Conservation (phyloP, 805 yeast genomes). For the Candida schatavii region DNA sequence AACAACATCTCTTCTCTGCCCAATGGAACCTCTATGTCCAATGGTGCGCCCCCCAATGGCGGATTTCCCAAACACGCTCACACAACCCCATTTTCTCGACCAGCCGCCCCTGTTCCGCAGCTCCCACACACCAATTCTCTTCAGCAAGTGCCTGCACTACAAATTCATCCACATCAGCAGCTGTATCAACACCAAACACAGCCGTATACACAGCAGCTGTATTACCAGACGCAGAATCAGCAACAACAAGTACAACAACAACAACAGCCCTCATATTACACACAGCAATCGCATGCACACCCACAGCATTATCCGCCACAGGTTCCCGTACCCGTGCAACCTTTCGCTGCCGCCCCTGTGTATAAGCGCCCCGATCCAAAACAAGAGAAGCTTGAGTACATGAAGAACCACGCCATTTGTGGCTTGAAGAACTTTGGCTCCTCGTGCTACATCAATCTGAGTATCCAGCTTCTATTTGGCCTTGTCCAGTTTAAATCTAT, state of each 20-base stretch:
- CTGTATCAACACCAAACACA: not conserved
- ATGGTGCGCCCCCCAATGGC: too few species aligned
- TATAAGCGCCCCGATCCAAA: not conserved
- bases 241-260: not conserved
- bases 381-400: constrained; percentile 8
- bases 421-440: constrained; percentile 69
- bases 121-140: too few species aligned
- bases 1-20: too few species aligned
- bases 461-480: constrained; percentile 68
- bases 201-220: not conserved
- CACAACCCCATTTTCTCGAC: too few species aligned
- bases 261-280: not conserved
- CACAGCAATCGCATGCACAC: not conserved
- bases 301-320: too few species aligned
- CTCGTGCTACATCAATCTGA: constrained; percentile 74
- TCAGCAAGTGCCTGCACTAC: too few species aligned
- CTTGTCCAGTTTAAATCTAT: constrained; percentile 47
- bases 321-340: too few species aligned
- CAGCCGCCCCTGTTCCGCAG: too few species aligned
- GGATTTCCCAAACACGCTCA: too few species aligned
- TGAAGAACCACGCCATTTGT: constrained; percentile 49
- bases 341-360: not conserved
- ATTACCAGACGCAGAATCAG: not conserved
- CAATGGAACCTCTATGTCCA: too few species aligned
- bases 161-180: not conserved